These are phyloP conservation scores for Penicillium sp. DNA, from an alignment of 2,329 filamentous ascomycete genomes.

Conservation along the genomic window DNA sequence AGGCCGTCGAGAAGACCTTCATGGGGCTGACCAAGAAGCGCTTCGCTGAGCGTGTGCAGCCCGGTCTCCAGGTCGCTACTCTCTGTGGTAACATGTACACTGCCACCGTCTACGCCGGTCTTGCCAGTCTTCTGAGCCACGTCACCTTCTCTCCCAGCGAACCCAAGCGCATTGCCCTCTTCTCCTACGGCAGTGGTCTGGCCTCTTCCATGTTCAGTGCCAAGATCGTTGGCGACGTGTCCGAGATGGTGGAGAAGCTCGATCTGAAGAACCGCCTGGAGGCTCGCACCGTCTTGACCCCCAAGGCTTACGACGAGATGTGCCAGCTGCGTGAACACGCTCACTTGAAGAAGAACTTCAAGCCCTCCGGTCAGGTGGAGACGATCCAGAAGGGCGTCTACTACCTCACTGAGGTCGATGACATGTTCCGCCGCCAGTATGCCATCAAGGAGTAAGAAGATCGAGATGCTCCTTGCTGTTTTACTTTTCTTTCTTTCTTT, in stretches of 20 bases:
- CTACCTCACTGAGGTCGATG: slow-evolving; percentile 74
- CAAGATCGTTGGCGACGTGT: slow-evolving; percentile 62
- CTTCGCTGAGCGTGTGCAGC: slow-evolving; percentile 70
- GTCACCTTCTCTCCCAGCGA: slow-evolving; percentile 57
- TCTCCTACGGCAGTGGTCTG: slow-evolving; percentile 74
- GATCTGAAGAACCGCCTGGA: slow-evolving; percentile 65
- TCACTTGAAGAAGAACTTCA: slow-evolving; percentile 74
- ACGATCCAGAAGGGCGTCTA: slow-evolving; percentile 64
- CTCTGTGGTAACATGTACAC: slow-evolving; percentile 64
- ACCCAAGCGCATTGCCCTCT: slow-evolving; percentile 68
- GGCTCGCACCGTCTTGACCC: slow-evolving; percentile 59
- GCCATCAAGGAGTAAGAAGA: slow-evolving; percentile 60
- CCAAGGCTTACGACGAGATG: slow-evolving; percentile 71
- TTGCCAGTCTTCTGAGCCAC: slow-evolving; percentile 57
- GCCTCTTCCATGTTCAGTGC: slow-evolving; percentile 67
- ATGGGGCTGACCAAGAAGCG: slow-evolving; percentile 78
- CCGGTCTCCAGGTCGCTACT: slow-evolving; percentile 68
- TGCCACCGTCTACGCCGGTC: slow-evolving; percentile 53
- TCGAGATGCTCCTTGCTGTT: slow-evolving; percentile 7
- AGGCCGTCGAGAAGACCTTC: slow-evolving; percentile 79
- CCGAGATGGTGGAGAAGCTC: slow-evolving; percentile 60
- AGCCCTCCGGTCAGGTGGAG: slow-evolving; percentile 61
- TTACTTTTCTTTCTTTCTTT: slow-evolving; percentile 14
- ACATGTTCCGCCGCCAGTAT: slow-evolving; percentile 81
- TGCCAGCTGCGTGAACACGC: slow-evolving; percentile 76